Conservation (phyloP, 345 rosid genomes). For the Bruguiera parviflora region DNA sequence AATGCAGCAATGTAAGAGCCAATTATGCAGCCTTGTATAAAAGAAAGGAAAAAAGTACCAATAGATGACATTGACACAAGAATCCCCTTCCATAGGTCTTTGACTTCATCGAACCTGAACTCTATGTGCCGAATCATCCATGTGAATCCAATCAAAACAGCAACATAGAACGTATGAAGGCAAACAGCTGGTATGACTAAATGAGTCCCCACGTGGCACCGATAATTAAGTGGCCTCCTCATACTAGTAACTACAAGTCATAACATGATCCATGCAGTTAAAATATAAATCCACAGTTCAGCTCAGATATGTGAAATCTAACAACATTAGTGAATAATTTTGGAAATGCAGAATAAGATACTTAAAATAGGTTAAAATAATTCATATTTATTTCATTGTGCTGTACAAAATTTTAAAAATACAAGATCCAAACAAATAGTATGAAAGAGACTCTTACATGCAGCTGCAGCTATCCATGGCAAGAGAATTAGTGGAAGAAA, state of each 20-base stretch:
- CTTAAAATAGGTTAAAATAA: not conserved
- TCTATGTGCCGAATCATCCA: conserved; percentile 69
- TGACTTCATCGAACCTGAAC: conserved; percentile 82
- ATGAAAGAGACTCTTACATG: conserved; percentile 42
- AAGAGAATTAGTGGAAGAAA: conserved; percentile 65
- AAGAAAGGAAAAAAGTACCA: conserved; percentile 36
- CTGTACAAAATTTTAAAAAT: conserved; percentile 2
- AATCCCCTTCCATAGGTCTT: conserved; percentile 81
- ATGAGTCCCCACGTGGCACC: conserved; percentile 56
- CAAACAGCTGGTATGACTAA: conserved; percentile 57
- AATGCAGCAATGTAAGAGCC: conserved; percentile 2
- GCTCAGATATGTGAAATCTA: not conserved
- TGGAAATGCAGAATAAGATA: not conserved
- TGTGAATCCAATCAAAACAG: conserved; percentile 55
- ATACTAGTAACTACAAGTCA: conserved; percentile 51
- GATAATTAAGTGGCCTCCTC: conserved; percentile 50
- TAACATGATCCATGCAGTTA: conserved; percentile 23
- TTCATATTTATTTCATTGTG: conserved; percentile 1
- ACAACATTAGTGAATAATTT: conserved; percentile 1
- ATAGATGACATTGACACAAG: conserved; percentile 60
- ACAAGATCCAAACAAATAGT: conserved; percentile 9
- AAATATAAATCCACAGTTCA: conserved; percentile 19
- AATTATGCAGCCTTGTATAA: not conserved
- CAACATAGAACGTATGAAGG: conserved; percentile 56
- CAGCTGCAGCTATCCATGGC: conserved; percentile 76